Evolutionary conservation across 192 early-diverging fungal genomes (phyloP).

Genomic region (Umbelopsis isabellina): DNA sequence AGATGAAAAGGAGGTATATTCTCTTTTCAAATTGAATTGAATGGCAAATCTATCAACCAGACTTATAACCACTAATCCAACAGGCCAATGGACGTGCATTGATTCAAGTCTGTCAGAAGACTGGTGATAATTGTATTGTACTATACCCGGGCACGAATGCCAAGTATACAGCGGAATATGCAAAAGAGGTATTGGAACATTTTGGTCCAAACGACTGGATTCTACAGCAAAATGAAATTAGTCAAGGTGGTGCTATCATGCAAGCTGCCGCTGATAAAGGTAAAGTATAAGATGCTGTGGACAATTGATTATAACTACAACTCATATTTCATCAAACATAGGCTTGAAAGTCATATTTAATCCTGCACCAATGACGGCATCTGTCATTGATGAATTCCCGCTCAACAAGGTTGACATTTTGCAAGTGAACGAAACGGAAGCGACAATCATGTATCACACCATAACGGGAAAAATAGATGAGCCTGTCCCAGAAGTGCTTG

Average conservation of each 20-base stretch:
- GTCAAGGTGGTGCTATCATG: slow-evolving; percentile 66
- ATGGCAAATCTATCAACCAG: background rate
- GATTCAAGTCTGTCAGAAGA: slow-evolving; percentile 74
- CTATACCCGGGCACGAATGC: slow-evolving; percentile 82
- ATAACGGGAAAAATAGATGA: slow-evolving; percentile 18
- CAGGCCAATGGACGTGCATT: slow-evolving; percentile 81
- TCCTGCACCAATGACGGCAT: slow-evolving; percentile 74
- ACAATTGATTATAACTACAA: background rate
- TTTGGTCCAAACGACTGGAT: slow-evolving; percentile 75
- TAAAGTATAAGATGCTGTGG: slow-evolving; percentile 8
- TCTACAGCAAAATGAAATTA: slow-evolving; percentile 89
- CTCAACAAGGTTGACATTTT: slow-evolving; percentile 73
- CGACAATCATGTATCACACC: slow-evolving; percentile 48
- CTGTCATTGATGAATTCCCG: slow-evolving; percentile 48
- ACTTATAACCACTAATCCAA: background rate
- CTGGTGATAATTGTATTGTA: slow-evolving; percentile 88
- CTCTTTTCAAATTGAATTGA: too few species aligned
- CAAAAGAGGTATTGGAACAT: slow-evolving; percentile 47
- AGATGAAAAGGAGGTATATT: slow-evolving; percentile 54
- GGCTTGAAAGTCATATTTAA: slow-evolving; percentile 81
- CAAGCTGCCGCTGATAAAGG: slow-evolving; percentile 53
- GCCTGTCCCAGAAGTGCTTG: slow-evolving; percentile 28
- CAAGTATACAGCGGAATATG: slow-evolving; percentile 53
- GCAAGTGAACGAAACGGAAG: slow-evolving; percentile 83
- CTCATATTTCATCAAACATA: slow-evolving; percentile 15